Conservation (phyloP, 2,329 filamentous ascomycete species). For the Xylaria sp. region DNA sequence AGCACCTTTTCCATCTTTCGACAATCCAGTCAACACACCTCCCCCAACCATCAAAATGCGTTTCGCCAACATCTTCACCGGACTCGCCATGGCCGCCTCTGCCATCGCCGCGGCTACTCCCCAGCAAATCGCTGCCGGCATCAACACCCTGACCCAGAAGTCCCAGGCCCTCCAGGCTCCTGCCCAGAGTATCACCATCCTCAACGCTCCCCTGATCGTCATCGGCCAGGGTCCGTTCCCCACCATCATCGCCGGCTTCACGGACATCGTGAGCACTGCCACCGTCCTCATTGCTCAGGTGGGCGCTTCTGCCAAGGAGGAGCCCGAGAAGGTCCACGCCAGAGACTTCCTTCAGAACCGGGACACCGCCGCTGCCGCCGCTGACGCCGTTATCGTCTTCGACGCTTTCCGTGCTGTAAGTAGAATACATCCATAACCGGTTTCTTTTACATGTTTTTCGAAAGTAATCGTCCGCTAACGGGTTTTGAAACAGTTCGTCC, state of each 20-base stretch:
- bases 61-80: conserved; percentile 17
- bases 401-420: conserved; percentile 16
- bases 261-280: conserved; percentile 14
- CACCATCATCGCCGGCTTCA: conserved; percentile 7
- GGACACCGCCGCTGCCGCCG: conserved; percentile 7
- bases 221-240: conserved; percentile 15
- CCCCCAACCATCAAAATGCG: conserved; percentile 10
- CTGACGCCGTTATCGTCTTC: conserved; percentile 10
- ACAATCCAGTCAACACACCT: neutral
- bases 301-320: neutral
- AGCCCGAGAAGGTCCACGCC: conserved; percentile 8
- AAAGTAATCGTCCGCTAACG: neutral
- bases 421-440: neutral
- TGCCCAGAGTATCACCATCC: conserved; percentile 14
- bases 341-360: conserved; percentile 7
- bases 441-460: neutral
- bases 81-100: conserved; percentile 9
- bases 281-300: conserved; percentile 1
- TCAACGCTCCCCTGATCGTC: conserved; percentile 10
- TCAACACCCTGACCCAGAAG: conserved; percentile 11
- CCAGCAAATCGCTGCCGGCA: conserved; percentile 13
- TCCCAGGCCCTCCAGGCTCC: conserved; percentile 12
- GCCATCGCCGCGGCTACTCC: conserved; percentile 9
- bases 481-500: conserved; percentile 10
- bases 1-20: neutral